Conservation (phyloP, 2,329 filamentous ascomycete genomes). For the Curvularia sp. region DNA sequence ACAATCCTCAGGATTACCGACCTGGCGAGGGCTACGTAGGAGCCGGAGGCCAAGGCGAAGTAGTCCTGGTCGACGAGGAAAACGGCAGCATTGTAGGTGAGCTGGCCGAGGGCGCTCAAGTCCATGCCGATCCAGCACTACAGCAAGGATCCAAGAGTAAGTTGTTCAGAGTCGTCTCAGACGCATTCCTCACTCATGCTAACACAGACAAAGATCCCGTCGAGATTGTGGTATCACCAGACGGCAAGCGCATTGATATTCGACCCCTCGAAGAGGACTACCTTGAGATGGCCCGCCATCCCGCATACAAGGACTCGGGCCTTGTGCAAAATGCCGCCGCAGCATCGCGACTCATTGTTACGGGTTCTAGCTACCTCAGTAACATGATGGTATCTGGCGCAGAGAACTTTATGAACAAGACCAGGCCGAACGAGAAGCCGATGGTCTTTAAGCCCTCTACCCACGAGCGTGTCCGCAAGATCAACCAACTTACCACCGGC, state of each 20-base stretch:
- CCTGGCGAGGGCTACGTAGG: slow-evolving; percentile 79
- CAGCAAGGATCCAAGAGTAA: slow-evolving; percentile 90
- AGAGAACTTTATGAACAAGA: slow-evolving; percentile 79
- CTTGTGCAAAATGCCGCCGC: slow-evolving; percentile 86
- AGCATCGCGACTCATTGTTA: slow-evolving; percentile 91
- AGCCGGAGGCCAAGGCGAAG: slow-evolving; percentile 67
- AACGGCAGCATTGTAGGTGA: slow-evolving; percentile 96
- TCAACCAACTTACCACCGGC: slow-evolving; percentile 82
- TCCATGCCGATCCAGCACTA: slow-evolving; percentile 78
- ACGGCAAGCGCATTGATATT: slow-evolving; percentile 73
- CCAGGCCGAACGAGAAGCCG: slow-evolving; percentile 78
- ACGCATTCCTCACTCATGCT: slow-evolving; percentile 25
- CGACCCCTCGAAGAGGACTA: slow-evolving; percentile 74
- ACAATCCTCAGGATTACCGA: slow-evolving; percentile 82
- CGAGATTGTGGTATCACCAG: slow-evolving; percentile 75
- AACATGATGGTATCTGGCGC: slow-evolving; percentile 80
- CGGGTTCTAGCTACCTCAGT: slow-evolving; percentile 79
- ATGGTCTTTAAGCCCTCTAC: slow-evolving; percentile 88
- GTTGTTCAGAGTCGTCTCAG: slow-evolving; percentile 30
- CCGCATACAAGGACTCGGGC: slow-evolving; percentile 87
- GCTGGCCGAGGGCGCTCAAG: slow-evolving; percentile 79
- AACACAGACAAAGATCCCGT: slow-evolving; percentile 69
- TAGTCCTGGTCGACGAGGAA: slow-evolving; percentile 94
- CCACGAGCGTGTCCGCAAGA: slow-evolving; percentile 83
- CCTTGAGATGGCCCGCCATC: slow-evolving; percentile 79